Conservation (phyloP, 1,284 basidiomycete genomes). For the Ceratobasidium sp. region DNA sequence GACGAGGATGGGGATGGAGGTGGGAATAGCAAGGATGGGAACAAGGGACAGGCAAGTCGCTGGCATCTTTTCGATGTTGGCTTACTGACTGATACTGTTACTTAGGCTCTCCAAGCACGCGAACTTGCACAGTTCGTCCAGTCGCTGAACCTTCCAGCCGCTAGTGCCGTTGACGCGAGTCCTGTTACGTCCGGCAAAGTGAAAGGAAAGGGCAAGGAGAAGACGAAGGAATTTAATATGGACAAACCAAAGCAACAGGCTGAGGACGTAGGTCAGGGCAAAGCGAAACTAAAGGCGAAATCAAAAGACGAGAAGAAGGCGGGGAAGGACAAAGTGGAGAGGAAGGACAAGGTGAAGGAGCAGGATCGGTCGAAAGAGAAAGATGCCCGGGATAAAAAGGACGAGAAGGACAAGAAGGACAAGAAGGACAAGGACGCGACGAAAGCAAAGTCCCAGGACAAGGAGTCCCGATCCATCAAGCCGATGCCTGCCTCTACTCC, state of each 20-base stretch:
- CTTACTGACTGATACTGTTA: no score
- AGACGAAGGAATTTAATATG: constrained; percentile 43
- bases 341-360: constrained; percentile 43
- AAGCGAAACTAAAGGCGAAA: constrained; percentile 44
- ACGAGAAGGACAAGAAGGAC: constrained; percentile 40
- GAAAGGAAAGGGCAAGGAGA: constrained; percentile 15
- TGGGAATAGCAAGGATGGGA: constrained; percentile 46
- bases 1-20: constrained; percentile 50
- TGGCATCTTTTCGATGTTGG: constrained; percentile 41
- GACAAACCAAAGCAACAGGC: neutral
- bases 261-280: neutral
- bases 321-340: constrained; percentile 48
- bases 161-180: neutral
- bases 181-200: neutral
- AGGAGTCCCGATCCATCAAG: constrained; percentile 42
- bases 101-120: neutral
- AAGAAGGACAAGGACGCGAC: constrained; percentile 46
- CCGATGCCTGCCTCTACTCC: constrained; percentile 19
- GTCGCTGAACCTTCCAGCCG: constrained; percentile 29
- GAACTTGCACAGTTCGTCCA: constrained; percentile 46
- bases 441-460: constrained; percentile 40
- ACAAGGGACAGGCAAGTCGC: constrained; percentile 27
- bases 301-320: no score
- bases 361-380: constrained; percentile 42
- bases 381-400: constrained; percentile 38